A percentile compares a stretch with the other conserved stretches of the same genome.
Conservation (phyloP, 805 yeast species). For the Jamesozyma piceae region DNA sequence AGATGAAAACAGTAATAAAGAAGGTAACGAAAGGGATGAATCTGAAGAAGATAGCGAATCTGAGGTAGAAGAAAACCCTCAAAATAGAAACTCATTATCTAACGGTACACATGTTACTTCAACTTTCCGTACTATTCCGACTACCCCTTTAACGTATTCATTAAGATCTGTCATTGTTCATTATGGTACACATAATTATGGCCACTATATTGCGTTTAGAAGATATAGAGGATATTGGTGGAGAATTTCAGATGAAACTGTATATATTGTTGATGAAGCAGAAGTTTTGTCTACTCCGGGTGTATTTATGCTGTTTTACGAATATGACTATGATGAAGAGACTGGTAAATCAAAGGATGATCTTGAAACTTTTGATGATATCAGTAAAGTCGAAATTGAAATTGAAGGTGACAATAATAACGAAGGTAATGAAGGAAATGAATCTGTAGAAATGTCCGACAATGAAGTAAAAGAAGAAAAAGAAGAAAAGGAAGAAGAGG, state of each 20-base stretch:
- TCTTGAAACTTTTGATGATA: slow-evolving; percentile 11
- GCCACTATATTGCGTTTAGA: slow-evolving; percentile 90
- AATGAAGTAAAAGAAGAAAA: slow-evolving; percentile 17
- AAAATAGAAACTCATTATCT: slow-evolving; percentile 6
- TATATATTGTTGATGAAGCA: slow-evolving; percentile 65
- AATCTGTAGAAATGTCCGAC: too few relatives aligned
- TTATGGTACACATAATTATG: slow-evolving; percentile 92
- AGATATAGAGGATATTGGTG: slow-evolving; percentile 83
- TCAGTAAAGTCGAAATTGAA: slow-evolving; percentile 9
- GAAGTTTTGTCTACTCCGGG: slow-evolving; percentile 80
- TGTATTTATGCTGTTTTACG: slow-evolving; percentile 88
- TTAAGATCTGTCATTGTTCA: slow-evolving; percentile 84
- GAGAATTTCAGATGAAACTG: slow-evolving; percentile 88
- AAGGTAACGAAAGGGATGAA: slow-evolving; percentile 9
- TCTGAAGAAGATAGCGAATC: slow-evolving; percentile 3
- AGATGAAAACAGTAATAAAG: slow-evolving; percentile 5
- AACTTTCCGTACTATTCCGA: slow-evolving; percentile 13
- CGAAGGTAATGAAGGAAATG: not conserved
- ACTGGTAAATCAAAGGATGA: slow-evolving; percentile 26
- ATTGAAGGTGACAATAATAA: not conserved
- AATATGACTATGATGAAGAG: slow-evolving; percentile 36
- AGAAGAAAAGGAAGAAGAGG: slow-evolving; percentile 13
- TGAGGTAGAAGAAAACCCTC: slow-evolving; percentile 9
- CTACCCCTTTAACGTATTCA: slow-evolving; percentile 49
- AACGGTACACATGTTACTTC: slow-evolving; percentile 7